phyloP scores from a whole-genome alignment of 768 basidiomycete genomes.

The Crassisporium funariophilum region DNA sequence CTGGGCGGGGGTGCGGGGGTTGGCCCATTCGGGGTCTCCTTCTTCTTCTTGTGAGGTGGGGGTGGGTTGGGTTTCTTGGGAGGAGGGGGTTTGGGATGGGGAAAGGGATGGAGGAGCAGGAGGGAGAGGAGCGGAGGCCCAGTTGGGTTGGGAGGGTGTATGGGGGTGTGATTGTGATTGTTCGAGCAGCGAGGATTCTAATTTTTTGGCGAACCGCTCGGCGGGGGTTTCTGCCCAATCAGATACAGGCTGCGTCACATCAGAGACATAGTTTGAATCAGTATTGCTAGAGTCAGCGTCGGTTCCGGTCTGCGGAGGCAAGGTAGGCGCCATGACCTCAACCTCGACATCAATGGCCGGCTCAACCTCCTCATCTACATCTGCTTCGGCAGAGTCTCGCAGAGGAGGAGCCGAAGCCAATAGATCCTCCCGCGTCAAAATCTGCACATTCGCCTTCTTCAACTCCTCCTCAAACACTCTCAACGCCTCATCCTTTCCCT shows the following conservation, averaged over 20 bases:
- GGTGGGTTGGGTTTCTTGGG: not conserved
- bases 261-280: too few relatives aligned
- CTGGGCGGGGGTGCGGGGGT: conserved; percentile 1
- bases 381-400: not conserved
- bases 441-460: conserved; percentile 34
- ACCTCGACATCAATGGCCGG: conserved; percentile 21
- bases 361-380: conserved; percentile 29
- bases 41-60: not conserved
- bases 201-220: not conserved
- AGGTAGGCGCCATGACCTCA: conserved; percentile 21
- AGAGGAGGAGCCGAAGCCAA: conserved; percentile 11
- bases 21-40: conserved; percentile 5
- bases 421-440: conserved; percentile 16
- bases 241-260: not conserved
- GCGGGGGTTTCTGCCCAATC: not conserved
- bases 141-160: not conserved
- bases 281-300: not conserved
- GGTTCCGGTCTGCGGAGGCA: conserved; percentile 23
- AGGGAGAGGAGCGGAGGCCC: not conserved
- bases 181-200: not conserved
- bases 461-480: conserved; percentile 42
- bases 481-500: conserved; percentile 17
- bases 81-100: not conserved
- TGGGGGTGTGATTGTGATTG: not conserved
- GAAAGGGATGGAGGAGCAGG: not conserved